phyloP scores from a whole-genome alignment of 2,329 filamentous ascomycete species.

The Aspergillus flavus region DNA sequence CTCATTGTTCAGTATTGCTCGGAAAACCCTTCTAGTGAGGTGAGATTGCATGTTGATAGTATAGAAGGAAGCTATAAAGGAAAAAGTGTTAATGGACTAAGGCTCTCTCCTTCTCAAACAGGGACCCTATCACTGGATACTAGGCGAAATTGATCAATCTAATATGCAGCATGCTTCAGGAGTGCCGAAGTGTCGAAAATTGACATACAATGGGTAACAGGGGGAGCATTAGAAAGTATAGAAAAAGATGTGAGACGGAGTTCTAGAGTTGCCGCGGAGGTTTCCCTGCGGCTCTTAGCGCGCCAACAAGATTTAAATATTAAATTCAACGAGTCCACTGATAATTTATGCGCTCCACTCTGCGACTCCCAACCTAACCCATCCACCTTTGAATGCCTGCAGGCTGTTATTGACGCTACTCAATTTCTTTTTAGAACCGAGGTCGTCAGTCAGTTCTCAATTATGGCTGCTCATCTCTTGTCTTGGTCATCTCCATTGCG shows the following conservation, averaged over 20 bases:
- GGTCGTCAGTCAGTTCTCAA: not conserved
- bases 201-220: not conserved
- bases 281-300: constrained; percentile 32
- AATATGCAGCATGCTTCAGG: not conserved
- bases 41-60: constrained; percentile 45
- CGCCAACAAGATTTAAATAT: constrained; percentile 26
- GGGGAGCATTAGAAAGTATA: constrained; percentile 8
- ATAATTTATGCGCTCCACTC: not conserved
- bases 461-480: constrained; percentile 35
- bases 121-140: not conserved
- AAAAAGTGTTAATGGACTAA: not conserved
- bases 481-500: constrained; percentile 31
- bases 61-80: not conserved
- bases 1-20: constrained; percentile 48
- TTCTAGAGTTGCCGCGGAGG: constrained; percentile 13
- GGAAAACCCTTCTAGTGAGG: constrained; percentile 48
- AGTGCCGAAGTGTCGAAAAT: not conserved
- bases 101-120: not conserved
- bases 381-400: not conserved
- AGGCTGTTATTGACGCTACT: not conserved
- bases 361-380: not conserved
- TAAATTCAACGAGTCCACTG: constrained; percentile 2
- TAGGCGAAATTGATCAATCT: not conserved
- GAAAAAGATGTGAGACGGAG: not conserved
- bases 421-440: not conserved